A percentile compares a stretch with the other conserved stretches of the same genome.
phyloP scores from a whole-genome alignment of 345 rosid species.

The Dovyalis caffra region DNA sequence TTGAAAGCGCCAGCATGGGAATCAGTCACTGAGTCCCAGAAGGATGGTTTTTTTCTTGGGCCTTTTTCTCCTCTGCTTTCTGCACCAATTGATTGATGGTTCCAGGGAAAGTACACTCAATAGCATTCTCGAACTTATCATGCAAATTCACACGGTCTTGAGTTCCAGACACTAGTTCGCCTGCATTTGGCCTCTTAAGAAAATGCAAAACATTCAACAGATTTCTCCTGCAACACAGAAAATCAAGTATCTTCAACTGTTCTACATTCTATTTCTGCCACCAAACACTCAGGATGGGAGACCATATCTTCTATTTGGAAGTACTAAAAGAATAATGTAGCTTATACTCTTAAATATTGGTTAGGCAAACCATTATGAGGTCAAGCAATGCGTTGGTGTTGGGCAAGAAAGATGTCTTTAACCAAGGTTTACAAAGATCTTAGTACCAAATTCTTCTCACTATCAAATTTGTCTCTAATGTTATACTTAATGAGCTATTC shows the following conservation, averaged over 20 bases:
- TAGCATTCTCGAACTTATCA: constrained; percentile 67
- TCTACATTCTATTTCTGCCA: not conserved
- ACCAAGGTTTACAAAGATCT: no score
- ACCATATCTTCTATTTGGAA: not conserved
- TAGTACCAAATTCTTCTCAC: no score
- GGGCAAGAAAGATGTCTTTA: no score
- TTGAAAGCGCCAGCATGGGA: constrained; percentile 74
- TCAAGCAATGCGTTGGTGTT: no score
- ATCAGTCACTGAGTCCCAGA: constrained; percentile 79
- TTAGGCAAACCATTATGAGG: no score
- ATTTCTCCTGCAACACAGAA: constrained; percentile 62
- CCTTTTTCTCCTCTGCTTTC: constrained; percentile 57
- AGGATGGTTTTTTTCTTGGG: constrained; percentile 55
- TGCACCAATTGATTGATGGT: constrained; percentile 47
- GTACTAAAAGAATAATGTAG: not conserved
- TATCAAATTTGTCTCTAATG: no score
- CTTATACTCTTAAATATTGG: not conserved
- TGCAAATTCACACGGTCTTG: constrained; percentile 73
- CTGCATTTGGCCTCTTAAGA: constrained; percentile 82
- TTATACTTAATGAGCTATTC: no score
- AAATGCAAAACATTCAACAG: constrained; percentile 79
- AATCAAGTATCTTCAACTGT: not conserved
- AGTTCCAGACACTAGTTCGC: constrained; percentile 83
- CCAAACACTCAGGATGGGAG: not conserved
- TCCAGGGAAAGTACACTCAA: constrained; percentile 62